Conservation (phyloP, 306 rosid genomes). For the Vigna hirtella region DNA sequence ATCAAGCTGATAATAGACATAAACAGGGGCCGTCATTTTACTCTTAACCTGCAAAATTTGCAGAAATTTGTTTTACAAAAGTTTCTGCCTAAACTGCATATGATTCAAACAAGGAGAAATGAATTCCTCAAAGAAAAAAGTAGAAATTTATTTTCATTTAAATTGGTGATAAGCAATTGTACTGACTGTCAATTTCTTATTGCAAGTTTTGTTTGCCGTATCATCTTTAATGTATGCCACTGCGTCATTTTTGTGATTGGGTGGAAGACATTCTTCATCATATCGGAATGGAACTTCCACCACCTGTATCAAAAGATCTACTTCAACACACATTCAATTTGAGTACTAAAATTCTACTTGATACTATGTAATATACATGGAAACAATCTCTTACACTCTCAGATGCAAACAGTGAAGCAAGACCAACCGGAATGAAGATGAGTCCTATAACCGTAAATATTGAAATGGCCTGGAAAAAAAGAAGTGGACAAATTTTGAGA, state of each 20-base stretch:
- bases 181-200: conserved; percentile 64
- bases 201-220: conserved; percentile 65
- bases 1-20: conserved; percentile 81
- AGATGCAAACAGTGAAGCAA: conserved; percentile 77
- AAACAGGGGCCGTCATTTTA: conserved; percentile 76
- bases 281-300: conserved; percentile 69
- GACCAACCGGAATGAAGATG: conserved; percentile 76
- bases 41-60: conserved; percentile 71
- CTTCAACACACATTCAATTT: conserved; percentile 20
- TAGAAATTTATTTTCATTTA: not conserved
- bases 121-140: not conserved
- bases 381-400: conserved; percentile 56
- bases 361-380: conserved; percentile 3
- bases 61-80: conserved; percentile 17
- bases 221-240: conserved; percentile 59
- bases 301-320: conserved; percentile 59
- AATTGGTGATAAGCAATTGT: conserved; percentile 27
- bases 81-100: conserved; percentile 11
- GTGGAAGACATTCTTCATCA: conserved; percentile 72
- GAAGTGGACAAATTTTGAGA: not conserved
- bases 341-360: conserved; percentile 1
- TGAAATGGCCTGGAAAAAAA: conserved; percentile 64
- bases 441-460: conserved; percentile 65
- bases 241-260: conserved; percentile 35
- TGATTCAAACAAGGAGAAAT: conserved; percentile 14